These are phyloP conservation scores for Phyllosticta citribraziliensis DNA, from an alignment of 2,329 filamentous ascomycete genomes.

Conservation along the genomic window DNA sequence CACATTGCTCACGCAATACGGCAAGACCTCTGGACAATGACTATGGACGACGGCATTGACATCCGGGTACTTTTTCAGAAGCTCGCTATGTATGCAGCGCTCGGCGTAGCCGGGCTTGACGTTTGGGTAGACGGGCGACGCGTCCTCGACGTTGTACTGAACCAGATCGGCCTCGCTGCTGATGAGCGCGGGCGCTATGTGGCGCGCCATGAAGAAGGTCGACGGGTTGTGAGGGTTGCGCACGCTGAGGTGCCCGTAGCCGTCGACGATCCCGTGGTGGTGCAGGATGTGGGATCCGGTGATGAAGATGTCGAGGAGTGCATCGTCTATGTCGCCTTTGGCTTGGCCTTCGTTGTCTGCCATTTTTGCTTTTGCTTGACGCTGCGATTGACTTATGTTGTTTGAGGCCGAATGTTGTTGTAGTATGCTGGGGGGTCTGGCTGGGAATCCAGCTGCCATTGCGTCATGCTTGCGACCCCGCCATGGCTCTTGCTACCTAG, in stretches of 20 bases:
- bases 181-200: conserved; percentile 35
- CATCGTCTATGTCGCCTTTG: not conserved
- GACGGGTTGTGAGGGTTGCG: conserved; percentile 38
- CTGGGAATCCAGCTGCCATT: not conserved
- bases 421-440: not conserved
- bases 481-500: not conserved
- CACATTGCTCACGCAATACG: conserved; percentile 32
- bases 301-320: conserved; percentile 24
- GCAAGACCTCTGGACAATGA: conserved; percentile 33
- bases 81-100: conserved; percentile 36
- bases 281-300: conserved; percentile 44
- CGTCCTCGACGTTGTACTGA: conserved; percentile 36
- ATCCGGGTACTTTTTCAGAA: conserved; percentile 35
- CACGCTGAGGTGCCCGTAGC: conserved; percentile 46
- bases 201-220: conserved; percentile 37
- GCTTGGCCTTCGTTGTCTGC: not conserved
- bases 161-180: conserved; percentile 32
- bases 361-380: not conserved
- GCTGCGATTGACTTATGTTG: no score
- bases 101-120: conserved; percentile 30
- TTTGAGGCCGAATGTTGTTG: no score
- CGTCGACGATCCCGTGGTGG: conserved; percentile 42
- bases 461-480: not conserved
- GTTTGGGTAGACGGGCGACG: conserved; percentile 25
- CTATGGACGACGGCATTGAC: conserved; percentile 37